These are phyloP conservation scores for Fusarium continuum DNA, from an alignment of 2,329 filamentous ascomycete genomes.

Conservation along the genomic window DNA sequence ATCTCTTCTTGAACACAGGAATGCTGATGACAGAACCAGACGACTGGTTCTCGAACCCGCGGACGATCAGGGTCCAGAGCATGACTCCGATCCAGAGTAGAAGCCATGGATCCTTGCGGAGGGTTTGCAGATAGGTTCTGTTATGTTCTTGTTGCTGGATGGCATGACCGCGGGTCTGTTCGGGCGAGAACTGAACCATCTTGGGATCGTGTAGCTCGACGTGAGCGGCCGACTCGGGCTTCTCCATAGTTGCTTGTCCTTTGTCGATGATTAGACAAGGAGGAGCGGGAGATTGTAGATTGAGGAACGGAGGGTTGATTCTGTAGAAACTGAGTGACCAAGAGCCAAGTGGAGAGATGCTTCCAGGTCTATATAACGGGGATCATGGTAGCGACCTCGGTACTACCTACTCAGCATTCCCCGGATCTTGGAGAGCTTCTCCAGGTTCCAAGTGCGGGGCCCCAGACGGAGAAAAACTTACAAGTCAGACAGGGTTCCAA, in stretches of 20 bases:
- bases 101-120: conserved; percentile 43
- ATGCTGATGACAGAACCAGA: conserved; percentile 38
- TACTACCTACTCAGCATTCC: not conserved
- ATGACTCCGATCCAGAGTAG: conserved; percentile 45
- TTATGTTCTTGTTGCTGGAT: conserved; percentile 45
- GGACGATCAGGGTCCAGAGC: conserved; percentile 45
- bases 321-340: not conserved
- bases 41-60: conserved; percentile 43
- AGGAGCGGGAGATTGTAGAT: not conserved
- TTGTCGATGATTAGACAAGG: not conserved
- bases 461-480: not conserved
- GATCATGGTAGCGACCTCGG: not conserved
- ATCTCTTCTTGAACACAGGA: conserved; percentile 31
- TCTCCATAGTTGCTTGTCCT: conserved; percentile 5
- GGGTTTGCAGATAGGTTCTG: conserved; percentile 38
- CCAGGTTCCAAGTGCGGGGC: conserved; percentile 18
- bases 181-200: not conserved
- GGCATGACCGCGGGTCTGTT: conserved; percentile 37
- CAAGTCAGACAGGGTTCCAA: not conserved
- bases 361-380: not conserved
- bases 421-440: not conserved
- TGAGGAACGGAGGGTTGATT: not conserved
- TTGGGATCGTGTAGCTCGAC: conserved; percentile 10
- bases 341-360: no score
- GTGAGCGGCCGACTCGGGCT: conserved; percentile 13